A percentile compares a stretch with the other conserved stretches of the same genome.
These are phyloP conservation scores for Penicillium sp. DNA, from an alignment of 2,329 filamentous ascomycete species.

Conservation along the genomic window DNA sequence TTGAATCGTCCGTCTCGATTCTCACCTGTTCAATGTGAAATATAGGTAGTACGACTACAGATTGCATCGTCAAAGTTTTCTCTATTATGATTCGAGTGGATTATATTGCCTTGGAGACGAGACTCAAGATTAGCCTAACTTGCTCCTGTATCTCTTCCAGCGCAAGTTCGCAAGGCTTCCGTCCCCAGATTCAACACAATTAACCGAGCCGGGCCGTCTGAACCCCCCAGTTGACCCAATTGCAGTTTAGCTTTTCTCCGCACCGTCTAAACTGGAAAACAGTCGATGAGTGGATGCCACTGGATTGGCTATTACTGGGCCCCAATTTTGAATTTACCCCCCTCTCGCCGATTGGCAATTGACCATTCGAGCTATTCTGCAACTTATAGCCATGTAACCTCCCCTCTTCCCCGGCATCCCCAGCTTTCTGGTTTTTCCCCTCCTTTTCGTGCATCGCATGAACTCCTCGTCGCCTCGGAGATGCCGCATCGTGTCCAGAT, in stretches of 20 bases:
- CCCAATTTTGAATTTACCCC: not conserved
- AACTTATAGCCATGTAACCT: not conserved
- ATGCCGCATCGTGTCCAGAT: conserved; percentile 6
- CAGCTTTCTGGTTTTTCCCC: conserved; percentile 5
- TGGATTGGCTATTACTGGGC: not conserved
- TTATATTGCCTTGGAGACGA: too few relatives aligned
- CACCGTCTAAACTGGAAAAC: not conserved
- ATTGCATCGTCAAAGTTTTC: too few relatives aligned
- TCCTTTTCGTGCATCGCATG: conserved; percentile 7
- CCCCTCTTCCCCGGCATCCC: not conserved
- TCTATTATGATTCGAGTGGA: too few relatives aligned
- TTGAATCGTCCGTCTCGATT: too few relatives aligned
- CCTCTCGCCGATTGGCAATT: conserved; percentile 5
- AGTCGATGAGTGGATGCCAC: too few relatives aligned
- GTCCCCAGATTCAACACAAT: conserved; percentile 1
- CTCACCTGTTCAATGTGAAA: too few relatives aligned
- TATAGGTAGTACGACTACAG: too few relatives aligned
- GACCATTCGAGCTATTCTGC: not conserved
- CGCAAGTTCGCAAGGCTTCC: not conserved
- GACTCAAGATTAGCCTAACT: not conserved
- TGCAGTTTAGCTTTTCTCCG: not conserved
- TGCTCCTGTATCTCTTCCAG: not conserved
- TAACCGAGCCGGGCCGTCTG: conserved; percentile 13
- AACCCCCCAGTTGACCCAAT: conserved; percentile 4
- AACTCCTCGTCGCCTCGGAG: conserved; percentile 6